Percentiles rank a stretch among this genome's conserved stretches.
These are phyloP conservation scores for Kwoniella botswanensis DNA, from an alignment of 768 basidiomycete species.

Conservation along the genomic window DNA sequence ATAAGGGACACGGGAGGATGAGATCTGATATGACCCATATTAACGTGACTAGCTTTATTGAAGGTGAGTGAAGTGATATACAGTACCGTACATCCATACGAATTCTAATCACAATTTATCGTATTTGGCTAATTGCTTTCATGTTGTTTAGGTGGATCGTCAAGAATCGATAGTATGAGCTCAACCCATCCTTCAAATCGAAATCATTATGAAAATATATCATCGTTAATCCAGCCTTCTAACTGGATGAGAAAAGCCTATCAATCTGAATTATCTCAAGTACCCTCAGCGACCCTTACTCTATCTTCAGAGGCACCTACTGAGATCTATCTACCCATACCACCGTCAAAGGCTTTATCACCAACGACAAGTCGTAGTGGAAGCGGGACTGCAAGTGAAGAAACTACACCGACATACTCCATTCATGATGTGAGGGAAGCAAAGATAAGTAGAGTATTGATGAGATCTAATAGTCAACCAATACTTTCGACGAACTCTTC, in stretches of 20 bases:
- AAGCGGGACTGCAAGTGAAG: background rate
- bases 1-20: constrained; percentile 7
- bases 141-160: background rate
- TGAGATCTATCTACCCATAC: background rate
- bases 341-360: background rate
- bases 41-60: constrained; percentile 6
- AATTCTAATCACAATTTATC: too few relatives aligned
- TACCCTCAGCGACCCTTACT: background rate
- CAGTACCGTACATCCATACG: too few relatives aligned
- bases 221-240: background rate
- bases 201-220: background rate
- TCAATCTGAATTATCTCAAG: constrained; percentile 1
- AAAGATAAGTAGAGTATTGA: background rate
- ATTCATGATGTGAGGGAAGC: background rate
- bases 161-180: background rate
- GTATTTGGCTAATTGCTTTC: too few relatives aligned
- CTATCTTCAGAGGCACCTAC: constrained; percentile 1
- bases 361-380: background rate
- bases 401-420: background rate
- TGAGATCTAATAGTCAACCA: background rate
- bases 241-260: background rate
- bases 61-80: constrained; percentile 3
- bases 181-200: background rate
- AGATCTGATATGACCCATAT: constrained; percentile 8
- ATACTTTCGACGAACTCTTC: background rate